These are phyloP conservation scores for Aspergillus thermomutatus DNA, from an alignment of 2,329 filamentous ascomycete genomes.

Conservation along the genomic window DNA sequence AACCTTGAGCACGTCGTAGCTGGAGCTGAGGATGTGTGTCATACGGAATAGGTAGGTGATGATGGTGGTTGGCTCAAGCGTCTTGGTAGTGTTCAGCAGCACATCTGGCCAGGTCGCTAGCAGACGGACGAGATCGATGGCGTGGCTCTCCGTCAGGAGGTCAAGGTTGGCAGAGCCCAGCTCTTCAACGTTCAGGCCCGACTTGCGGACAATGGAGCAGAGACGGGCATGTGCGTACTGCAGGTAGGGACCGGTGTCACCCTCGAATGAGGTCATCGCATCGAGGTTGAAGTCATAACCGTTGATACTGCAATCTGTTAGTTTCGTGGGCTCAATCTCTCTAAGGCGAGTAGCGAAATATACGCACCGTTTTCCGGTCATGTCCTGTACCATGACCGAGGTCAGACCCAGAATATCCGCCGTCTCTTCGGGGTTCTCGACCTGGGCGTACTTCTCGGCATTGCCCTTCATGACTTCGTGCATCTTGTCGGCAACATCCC, in stretches of 20 bases:
- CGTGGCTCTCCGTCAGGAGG: slow-evolving; percentile 60
- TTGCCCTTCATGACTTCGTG: slow-evolving; percentile 96
- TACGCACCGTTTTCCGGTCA: slow-evolving; percentile 82
- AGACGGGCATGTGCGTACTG: slow-evolving; percentile 63
- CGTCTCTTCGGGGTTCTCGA: slow-evolving; percentile 74
- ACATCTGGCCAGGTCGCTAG: slow-evolving; percentile 65
- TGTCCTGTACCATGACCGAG: slow-evolving; percentile 96
- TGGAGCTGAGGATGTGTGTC: slow-evolving; percentile 59
- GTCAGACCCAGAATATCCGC: slow-evolving; percentile 91
- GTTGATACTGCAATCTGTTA: slow-evolving; percentile 51
- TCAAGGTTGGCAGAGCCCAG: slow-evolving; percentile 56
- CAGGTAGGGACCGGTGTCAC: slow-evolving; percentile 63
- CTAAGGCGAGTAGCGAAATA: slow-evolving; percentile 15
- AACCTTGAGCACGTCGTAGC: slow-evolving; percentile 62
- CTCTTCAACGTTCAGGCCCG: slow-evolving; percentile 45
- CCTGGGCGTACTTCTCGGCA: slow-evolving; percentile 82
- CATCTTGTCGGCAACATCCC: slow-evolving; percentile 88
- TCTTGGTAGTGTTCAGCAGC: slow-evolving; percentile 60
- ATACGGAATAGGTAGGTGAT: slow-evolving; percentile 66
- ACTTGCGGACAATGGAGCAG: slow-evolving; percentile 58
- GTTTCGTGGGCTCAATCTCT: slow-evolving; percentile 43
- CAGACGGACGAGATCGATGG: slow-evolving; percentile 58
- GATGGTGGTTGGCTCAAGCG: slow-evolving; percentile 65
- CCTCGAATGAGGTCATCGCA: slow-evolving; percentile 64
- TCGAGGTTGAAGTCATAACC: slow-evolving; percentile 65